These are phyloP conservation scores for Obba rivulosa DNA, from an alignment of 768 basidiomycete genomes.

Conservation along the genomic window DNA sequence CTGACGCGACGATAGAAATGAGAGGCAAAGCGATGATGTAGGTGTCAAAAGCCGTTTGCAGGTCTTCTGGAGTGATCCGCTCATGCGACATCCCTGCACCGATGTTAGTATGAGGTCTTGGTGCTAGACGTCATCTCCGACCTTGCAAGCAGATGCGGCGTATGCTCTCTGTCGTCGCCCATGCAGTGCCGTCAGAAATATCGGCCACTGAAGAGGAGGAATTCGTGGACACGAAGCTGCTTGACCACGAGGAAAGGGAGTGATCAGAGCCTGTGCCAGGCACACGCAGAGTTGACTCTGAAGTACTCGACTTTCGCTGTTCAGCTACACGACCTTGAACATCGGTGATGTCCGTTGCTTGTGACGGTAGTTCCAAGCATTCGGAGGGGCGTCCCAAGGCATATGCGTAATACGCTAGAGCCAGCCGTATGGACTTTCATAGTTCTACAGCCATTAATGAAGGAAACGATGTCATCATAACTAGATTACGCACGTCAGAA, in stretches of 20 bases:
- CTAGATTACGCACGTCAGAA: slow-evolving; percentile 47
- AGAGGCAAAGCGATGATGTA: slow-evolving; percentile 55
- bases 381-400: slow-evolving; percentile 62
- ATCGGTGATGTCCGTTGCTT: slow-evolving; percentile 50
- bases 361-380: slow-evolving; percentile 54
- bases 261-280: slow-evolving; percentile 34
- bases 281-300: slow-evolving; percentile 33
- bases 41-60: slow-evolving; percentile 44
- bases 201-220: slow-evolving; percentile 41
- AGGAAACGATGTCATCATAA: slow-evolving; percentile 4
- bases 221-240: slow-evolving; percentile 42
- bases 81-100: slow-evolving; percentile 73
- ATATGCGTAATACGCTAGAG: slow-evolving; percentile 76
- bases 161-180: slow-evolving; percentile 69
- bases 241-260: slow-evolving; percentile 35
- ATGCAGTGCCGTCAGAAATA: slow-evolving; percentile 63
- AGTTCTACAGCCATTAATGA: not conserved
- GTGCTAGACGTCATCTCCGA: slow-evolving; percentile 18
- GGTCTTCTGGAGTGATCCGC: slow-evolving; percentile 43
- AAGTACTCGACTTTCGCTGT: slow-evolving; percentile 34
- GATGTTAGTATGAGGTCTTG: not conserved
- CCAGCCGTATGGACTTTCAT: slow-evolving; percentile 57
- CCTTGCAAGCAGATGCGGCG: slow-evolving; percentile 79
- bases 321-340: slow-evolving; percentile 48
- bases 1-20: slow-evolving; percentile 42